These are phyloP conservation scores for Magnusiomyces magnusii DNA, from an alignment of 1,139 yeast genomes.

Conservation along the genomic window DNA sequence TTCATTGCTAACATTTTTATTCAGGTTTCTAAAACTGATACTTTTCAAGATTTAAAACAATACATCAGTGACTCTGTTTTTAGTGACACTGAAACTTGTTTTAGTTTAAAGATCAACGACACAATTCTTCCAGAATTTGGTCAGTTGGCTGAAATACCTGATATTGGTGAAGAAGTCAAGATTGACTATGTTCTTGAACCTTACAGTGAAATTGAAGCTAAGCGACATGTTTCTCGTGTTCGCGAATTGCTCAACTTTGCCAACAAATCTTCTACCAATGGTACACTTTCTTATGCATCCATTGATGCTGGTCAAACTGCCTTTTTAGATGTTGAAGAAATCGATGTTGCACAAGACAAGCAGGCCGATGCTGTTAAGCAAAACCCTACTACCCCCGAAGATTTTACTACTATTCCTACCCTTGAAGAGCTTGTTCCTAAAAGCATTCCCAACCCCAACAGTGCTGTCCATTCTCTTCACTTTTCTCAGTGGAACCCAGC, in stretches of 20 bases:
- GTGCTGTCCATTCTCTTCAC: conserved; percentile 20
- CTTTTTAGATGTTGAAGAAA: conserved; percentile 31
- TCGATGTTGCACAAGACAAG: conserved; percentile 20
- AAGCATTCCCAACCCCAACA: not conserved
- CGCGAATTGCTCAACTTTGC: conserved; percentile 43
- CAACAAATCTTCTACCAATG: conserved; percentile 27
- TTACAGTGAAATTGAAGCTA: conserved; percentile 42
- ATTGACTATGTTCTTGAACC: conserved; percentile 37
- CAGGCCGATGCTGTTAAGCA: conserved; percentile 10
- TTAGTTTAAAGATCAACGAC: conserved; percentile 41
- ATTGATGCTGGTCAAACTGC: conserved; percentile 38
- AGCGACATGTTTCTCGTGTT: conserved; percentile 41
- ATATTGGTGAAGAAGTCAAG: conserved; percentile 26
- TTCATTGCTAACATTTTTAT: not conserved
- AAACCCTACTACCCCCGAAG: conserved; percentile 9
- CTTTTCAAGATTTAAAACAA: conserved; percentile 52
- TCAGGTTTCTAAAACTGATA: conserved; percentile 32
- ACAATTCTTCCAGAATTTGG: conserved; percentile 30
- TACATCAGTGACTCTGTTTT: conserved; percentile 48
- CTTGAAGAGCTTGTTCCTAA: conserved; percentile 6
- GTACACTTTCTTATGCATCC: conserved; percentile 23
- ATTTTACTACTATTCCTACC: not conserved
- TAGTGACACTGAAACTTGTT: conserved; percentile 52
- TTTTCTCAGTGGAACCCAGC: conserved; percentile 88
- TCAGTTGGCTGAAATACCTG: conserved; percentile 27